These are phyloP conservation scores for Pleurotus tuoliensis DNA, from an alignment of 768 basidiomycete species.

Conservation along the genomic window DNA sequence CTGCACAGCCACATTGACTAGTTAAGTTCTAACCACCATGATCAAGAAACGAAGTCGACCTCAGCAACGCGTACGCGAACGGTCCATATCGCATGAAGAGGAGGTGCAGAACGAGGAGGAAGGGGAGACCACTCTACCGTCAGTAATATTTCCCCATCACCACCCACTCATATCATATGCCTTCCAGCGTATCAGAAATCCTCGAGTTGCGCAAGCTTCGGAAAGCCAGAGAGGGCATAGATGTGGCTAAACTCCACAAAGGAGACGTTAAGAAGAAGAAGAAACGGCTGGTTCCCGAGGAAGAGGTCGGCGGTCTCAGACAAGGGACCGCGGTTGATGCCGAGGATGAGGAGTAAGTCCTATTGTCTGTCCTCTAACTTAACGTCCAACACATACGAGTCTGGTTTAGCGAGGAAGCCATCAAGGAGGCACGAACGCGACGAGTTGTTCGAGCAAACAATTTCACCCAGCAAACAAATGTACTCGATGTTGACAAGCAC, in stretches of 20 bases:
- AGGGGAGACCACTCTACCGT: conserved; percentile 40
- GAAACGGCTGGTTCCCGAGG: conserved; percentile 48
- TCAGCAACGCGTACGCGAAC: conserved; percentile 51
- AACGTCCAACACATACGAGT: conserved; percentile 3
- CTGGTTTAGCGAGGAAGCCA: conserved; percentile 50
- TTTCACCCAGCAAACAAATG: conserved; percentile 97
- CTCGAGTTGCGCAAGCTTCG: conserved; percentile 79
- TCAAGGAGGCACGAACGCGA: conserved; percentile 67
- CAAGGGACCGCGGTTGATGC: conserved; percentile 35
- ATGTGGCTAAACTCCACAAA: conserved; percentile 76
- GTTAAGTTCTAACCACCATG: conserved; percentile 27
- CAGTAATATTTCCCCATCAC: conserved; percentile 21
- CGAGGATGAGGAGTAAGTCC: conserved; percentile 62
- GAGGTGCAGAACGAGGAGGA: conserved; percentile 41
- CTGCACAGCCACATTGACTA: conserved; percentile 1
- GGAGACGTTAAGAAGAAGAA: conserved; percentile 78
- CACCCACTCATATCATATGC: conserved; percentile 5
- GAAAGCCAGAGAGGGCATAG: conserved; percentile 77
- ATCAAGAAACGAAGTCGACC: conserved; percentile 77
- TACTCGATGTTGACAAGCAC: conserved; percentile 95
- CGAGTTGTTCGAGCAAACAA: conserved; percentile 80
- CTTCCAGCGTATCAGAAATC: conserved; percentile 69
- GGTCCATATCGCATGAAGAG: conserved; percentile 28
- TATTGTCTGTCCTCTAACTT: not conserved
- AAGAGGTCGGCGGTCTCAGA: conserved; percentile 51